A percentile compares a stretch with the other conserved stretches of the same genome.
These are phyloP conservation scores for Centella asiatica DNA, from an alignment of 129 eudicot species.

Conservation along the genomic window DNA sequence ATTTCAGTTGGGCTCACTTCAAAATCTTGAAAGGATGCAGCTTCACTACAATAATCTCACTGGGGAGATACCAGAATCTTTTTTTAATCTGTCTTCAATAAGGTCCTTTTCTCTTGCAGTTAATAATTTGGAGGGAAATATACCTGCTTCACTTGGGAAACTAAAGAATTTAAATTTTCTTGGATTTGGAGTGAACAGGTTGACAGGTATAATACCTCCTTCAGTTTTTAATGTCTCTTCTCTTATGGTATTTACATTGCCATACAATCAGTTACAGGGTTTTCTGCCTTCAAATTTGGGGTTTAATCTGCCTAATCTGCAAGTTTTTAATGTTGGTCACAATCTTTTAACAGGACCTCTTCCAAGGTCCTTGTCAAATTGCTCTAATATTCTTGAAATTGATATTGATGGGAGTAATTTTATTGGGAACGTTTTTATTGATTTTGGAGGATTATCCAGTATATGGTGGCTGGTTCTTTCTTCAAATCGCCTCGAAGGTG, in stretches of 20 bases:
- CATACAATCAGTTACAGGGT: constrained; percentile 8
- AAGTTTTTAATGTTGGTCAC: constrained; percentile 11
- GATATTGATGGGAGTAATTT: constrained; percentile 9
- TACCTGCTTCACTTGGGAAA: constrained; percentile 21
- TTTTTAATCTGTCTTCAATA: constrained; percentile 27
- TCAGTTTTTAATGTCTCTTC: neutral
- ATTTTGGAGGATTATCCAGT: constrained; percentile 13
- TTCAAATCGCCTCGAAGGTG: constrained; percentile 12
- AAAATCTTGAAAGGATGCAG: constrained; percentile 12
- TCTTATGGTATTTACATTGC: constrained; percentile 9
- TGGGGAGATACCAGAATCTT: constrained; percentile 18
- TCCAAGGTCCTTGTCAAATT: constrained; percentile 10
- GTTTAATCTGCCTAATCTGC: constrained; percentile 4
- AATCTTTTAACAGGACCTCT: constrained; percentile 8
- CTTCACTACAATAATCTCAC: constrained; percentile 9
- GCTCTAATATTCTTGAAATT: constrained; percentile 9
- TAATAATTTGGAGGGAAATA: constrained; percentile 21
- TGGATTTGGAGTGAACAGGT: constrained; percentile 4
- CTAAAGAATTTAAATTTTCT: constrained; percentile 8
- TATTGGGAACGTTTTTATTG: constrained; percentile 12
- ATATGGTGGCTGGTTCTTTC: constrained; percentile 8
- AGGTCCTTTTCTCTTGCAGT: constrained; percentile 1
- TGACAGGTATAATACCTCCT: constrained; percentile 16
- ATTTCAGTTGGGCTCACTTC: constrained; percentile 17
- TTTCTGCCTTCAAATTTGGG: neutral